Evolutionary conservation across 2,329 filamentous ascomycete genomes (phyloP).

Genomic region (Arthrobotrys entomopaga): DNA sequence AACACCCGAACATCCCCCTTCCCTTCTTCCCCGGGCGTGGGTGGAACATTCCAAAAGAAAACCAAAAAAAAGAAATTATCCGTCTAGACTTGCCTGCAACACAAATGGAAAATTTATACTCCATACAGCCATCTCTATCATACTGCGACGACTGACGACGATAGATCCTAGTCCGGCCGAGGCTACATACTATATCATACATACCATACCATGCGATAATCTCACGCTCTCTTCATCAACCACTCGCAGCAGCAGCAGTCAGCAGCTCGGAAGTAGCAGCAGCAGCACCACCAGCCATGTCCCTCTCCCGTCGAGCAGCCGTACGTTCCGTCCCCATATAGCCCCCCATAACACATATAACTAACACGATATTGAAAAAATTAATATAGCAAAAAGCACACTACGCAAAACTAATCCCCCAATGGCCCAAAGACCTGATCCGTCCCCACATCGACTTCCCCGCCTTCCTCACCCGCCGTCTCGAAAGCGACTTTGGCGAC

Average conservation of each 20-base stretch:
- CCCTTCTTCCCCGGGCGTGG: no score
- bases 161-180: neutral
- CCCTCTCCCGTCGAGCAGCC: slow-evolving; percentile 33
- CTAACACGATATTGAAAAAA: slow-evolving; percentile 5
- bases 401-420: slow-evolving; percentile 67
- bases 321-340: slow-evolving; percentile 14
- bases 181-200: neutral
- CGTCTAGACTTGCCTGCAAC: neutral
- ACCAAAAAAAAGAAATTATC: neutral
- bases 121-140: neutral
- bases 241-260: neutral
- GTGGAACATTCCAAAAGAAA: no score
- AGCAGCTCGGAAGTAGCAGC: neutral
- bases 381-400: slow-evolving; percentile 54
- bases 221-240: neutral
- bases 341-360: slow-evolving; percentile 3
- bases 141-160: no score
- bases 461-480: slow-evolving; percentile 66
- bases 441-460: slow-evolving; percentile 73
- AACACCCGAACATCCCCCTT: no score
- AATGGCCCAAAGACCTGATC: slow-evolving; percentile 73
- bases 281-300: slow-evolving; percentile 7
- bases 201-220: neutral
- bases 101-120: slow-evolving; percentile 7
- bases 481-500: slow-evolving; percentile 61